phyloP scores from a whole-genome alignment of 2,329 filamentous ascomycete species.

The Mycogone perniciosa region DNA sequence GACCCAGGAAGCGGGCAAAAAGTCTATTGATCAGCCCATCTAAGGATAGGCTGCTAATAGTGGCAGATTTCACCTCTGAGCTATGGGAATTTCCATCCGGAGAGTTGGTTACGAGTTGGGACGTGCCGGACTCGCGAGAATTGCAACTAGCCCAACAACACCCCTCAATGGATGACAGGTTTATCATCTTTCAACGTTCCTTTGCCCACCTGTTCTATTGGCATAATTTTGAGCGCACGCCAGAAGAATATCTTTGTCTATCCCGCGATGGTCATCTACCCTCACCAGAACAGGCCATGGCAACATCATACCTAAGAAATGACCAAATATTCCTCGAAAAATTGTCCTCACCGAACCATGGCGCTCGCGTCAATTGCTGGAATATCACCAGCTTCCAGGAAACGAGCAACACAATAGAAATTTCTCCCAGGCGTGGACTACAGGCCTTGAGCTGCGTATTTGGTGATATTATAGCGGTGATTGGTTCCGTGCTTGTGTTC shows the following conservation, averaged over 20 bases:
- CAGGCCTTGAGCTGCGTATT: background rate
- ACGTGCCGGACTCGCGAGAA: background rate
- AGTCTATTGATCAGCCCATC: background rate
- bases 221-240: background rate
- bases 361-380: slow-evolving; percentile 2
- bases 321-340: background rate
- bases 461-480: slow-evolving; percentile 1
- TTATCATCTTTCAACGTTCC: slow-evolving; percentile 2
- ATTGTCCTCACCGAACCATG: background rate
- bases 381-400: background rate
- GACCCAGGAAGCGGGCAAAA: background rate
- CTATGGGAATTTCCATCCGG: background rate
- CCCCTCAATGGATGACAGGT: background rate
- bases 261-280: background rate
- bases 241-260: background rate
- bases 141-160: background rate
- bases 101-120: background rate
- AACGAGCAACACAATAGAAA: background rate
- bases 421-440: background rate
- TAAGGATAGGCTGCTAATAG: background rate
- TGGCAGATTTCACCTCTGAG: background rate
- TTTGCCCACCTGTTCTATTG: background rate
- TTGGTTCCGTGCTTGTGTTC: background rate
- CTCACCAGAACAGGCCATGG: background rate
- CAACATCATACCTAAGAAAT: background rate